Base-by-base conservation (phyloP, 208 protist species). In the Balamuthia mandrillaris region DNA sequence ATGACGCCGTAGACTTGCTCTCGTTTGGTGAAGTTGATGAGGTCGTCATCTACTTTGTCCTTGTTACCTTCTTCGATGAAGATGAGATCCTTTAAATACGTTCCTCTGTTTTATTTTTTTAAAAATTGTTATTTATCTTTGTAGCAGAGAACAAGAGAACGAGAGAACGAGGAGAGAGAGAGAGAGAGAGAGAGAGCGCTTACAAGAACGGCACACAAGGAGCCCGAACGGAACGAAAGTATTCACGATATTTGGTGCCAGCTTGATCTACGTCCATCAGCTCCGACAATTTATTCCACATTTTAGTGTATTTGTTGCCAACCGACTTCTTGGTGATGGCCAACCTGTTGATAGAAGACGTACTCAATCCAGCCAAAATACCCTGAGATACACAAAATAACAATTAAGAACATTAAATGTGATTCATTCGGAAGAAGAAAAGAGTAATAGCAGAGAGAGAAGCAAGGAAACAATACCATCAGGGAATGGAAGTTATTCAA, bases 51-150 rank as follows among this genome's bases (percentile, higher is more conserved):
- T 0, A 89, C 33, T 35, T 24, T 75, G 60, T 92, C 79, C 21
- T 79, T 54, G 58, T 92, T 93, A 47, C 91, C 91, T 33, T 93
- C 91, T 10, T 93, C 91, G 18, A 92, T 81, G 68, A 93, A 93
- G 24, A 87, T 91, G 14, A 93, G 87, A 88, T 93, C 91, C 3
- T 83, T 75, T 16, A 92, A 49, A 35, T 87, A 91, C 6, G 93
- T 70, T 39, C 93, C 93, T 4, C 87, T 84, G 54, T 86, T 47
- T 1, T 51, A 52, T 0, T 60, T 33, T 18, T 12, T n/a, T n/a
- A n/a, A n/a, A n/a, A n/a, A n/a, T n/a, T n/a, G n/a, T n/a, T n/a
- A n/a, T n/a, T n/a, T n/a, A n/a, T n/a, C n/a, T n/a, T n/a, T 21
- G 51, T 42, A 12, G 6, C n/a, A 35, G 2, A 84, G 54, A 1